Conservation (phyloP, 495 filamentous ascomycete species). For the Talaromyces ruber region DNA sequence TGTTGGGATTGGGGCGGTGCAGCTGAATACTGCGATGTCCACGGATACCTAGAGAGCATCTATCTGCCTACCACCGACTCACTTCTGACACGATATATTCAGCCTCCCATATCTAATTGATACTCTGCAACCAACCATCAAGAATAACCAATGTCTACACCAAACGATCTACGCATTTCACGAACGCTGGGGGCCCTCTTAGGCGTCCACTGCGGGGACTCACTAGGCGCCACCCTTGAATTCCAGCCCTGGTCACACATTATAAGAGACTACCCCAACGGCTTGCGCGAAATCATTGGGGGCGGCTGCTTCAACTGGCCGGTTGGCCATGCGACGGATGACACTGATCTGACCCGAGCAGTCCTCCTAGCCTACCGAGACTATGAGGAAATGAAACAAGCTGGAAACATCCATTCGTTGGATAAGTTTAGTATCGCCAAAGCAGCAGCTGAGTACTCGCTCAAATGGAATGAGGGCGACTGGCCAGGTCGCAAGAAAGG, state of each 20-base stretch:
- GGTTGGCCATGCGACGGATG: neutral
- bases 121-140: neutral
- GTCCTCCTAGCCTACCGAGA: neutral
- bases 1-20: neutral
- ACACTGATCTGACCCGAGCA: neutral
- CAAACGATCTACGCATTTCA: neutral
- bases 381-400: neutral
- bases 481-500: neutral
- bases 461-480: slow-evolving; percentile 1
- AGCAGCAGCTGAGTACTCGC: neutral
- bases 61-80: neutral
- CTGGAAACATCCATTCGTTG: neutral
- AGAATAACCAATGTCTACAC: neutral
- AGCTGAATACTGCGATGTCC: no score
- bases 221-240: neutral
- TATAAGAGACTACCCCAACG: neutral
- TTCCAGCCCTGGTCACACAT: slow-evolving; percentile 3
- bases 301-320: neutral
- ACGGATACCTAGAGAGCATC: no score
- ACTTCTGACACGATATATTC: neutral
- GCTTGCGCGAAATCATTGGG: neutral
- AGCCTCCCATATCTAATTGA: neutral
- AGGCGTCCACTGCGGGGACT: slow-evolving; percentile 4
- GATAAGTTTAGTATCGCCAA: neutral
- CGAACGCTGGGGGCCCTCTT: neutral